These are phyloP conservation scores for Phaeotremella fagi DNA, from an alignment of 768 basidiomycete species.

Conservation along the genomic window DNA sequence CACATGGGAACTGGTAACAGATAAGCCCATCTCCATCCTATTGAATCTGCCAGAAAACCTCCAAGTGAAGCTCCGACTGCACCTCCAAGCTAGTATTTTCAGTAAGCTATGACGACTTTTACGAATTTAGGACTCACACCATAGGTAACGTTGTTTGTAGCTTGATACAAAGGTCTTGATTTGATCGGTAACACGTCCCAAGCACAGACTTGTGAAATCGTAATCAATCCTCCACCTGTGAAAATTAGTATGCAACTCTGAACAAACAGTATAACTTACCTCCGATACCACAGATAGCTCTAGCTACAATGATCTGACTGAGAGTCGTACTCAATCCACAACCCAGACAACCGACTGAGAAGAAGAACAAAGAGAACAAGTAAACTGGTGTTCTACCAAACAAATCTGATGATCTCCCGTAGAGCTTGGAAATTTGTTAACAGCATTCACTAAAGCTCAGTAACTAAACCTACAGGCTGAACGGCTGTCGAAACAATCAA, in stretches of 20 bases:
- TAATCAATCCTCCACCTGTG: conserved; percentile 17
- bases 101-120: neutral
- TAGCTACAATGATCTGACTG: conserved; percentile 15
- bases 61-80: conserved; percentile 19
- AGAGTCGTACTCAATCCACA: conserved; percentile 16
- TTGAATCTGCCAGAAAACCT: conserved; percentile 16
- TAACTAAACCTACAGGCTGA: conserved; percentile 10
- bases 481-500: conserved; percentile 20
- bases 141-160: conserved; percentile 17
- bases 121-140: conserved; percentile 9
- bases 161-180: conserved; percentile 19
- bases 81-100: conserved; percentile 6
- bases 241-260: neutral
- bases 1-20: conserved; percentile 15
- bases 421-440: conserved; percentile 3
- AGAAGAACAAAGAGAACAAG: conserved; percentile 14
- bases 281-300: conserved; percentile 19
- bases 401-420: conserved; percentile 17
- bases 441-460: neutral
- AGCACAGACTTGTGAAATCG: conserved; percentile 17
- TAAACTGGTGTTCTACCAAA: conserved; percentile 16
- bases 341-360: conserved; percentile 15
- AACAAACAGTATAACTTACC: conserved; percentile 1
- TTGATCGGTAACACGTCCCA: conserved; percentile 17
- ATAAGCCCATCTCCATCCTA: conserved; percentile 21